Conservation (phyloP, 768 basidiomycete genomes). For the Rhodotorula paludigena region DNA sequence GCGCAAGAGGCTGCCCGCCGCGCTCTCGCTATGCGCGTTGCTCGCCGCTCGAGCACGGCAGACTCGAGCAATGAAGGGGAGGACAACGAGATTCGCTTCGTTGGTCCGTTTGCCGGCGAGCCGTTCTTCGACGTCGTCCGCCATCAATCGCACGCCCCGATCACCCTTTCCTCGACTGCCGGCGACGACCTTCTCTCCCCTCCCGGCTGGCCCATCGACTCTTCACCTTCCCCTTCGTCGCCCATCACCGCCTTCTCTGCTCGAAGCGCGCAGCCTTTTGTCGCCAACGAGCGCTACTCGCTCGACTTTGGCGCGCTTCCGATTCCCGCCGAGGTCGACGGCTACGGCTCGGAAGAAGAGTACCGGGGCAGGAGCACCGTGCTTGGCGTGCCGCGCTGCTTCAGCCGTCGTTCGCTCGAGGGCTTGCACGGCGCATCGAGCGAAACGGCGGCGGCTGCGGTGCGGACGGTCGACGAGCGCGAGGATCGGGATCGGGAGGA, state of each 20-base stretch:
- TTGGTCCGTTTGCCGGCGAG: not conserved
- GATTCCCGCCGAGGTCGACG: constrained; percentile 4
- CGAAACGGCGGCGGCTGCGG: not conserved
- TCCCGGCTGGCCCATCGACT: not conserved
- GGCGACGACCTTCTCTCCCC: not conserved
- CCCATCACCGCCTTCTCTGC: not conserved
- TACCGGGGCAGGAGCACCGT: constrained; percentile 9
- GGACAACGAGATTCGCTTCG: not conserved
- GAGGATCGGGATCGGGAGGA: not conserved
- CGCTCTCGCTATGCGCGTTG: constrained; percentile 1
- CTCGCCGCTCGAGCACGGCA: not conserved
- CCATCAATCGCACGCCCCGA: not conserved
- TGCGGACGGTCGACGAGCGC: not conserved
- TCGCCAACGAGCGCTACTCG: not conserved
- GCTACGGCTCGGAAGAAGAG: not conserved
- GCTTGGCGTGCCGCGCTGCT: constrained; percentile 12
- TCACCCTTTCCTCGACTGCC: no score
- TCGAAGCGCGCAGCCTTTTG: not conserved
- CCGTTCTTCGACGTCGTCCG: constrained; percentile 29
- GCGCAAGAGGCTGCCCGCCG: not conserved
- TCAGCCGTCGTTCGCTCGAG: not conserved
- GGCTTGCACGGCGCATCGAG: not conserved
- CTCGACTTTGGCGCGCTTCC: constrained; percentile 2
- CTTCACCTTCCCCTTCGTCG: not conserved
- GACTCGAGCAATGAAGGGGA: not conserved